Evolutionary conservation across 129 eudicot species (phyloP), one percentile per base, ranked within the genome.

Genomic region (Arctium minus): DNA sequence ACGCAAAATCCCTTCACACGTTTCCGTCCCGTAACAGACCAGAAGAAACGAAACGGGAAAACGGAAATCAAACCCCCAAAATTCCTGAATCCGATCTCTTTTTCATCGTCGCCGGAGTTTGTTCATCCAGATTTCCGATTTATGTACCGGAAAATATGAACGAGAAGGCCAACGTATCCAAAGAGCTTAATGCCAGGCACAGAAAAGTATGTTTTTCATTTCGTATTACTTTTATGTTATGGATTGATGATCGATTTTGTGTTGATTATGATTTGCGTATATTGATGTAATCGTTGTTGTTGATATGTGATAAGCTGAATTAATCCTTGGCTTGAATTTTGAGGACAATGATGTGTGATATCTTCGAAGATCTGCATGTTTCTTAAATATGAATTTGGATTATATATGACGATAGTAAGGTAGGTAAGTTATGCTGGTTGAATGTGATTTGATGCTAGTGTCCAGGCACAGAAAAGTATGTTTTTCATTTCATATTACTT

Each of bases 171-270:
- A 86, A 85, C 62, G 93, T 91, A 35, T 93, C 97, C 64, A 93
- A 93, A 85, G 93, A 91, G 84, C 92, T 93, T 38, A 85, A 86
- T 79, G 93, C 92, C 67, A 93, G 83, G 48, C 97, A 93, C 83
- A 71, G 86, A 73, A 91, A 89, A 87, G 96, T 93, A 79, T 15
- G 70, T 22, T 72, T 1, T 22, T 64, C 53, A 67, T 32, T 81
- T 39, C 60, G 2, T 70, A 0, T 72, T 12, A 31, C 44, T 17
- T 13, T 33, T 73, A 37, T 37, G 22, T 18, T 64, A 8, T 65
- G 0, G n/a, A 40, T 46, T 35, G 4, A 35, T 82, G 65, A 27
- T 44, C 62, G 37, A 32, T 79, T 62, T 78, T 35, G 17, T 74
- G 6, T 22, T 22, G 44, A 46, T 68, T 38, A 76, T 17, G 62